Evolutionary conservation across 768 basidiomycete genomes (phyloP).

Genomic region (Fomitopsis pulvina): DNA sequence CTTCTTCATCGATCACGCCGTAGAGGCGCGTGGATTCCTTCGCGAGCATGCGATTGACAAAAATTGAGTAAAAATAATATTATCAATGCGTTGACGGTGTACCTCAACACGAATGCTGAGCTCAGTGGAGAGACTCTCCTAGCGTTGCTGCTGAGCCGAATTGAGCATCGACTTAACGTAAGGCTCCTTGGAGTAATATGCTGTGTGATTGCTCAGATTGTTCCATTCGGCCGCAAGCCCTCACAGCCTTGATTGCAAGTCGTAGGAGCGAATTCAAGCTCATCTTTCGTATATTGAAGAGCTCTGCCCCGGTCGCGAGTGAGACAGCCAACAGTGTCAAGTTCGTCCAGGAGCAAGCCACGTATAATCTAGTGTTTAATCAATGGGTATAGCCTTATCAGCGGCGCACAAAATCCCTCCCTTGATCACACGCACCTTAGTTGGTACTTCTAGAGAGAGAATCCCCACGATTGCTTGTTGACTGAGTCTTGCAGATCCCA

Average conservation of each 20-base stretch:
- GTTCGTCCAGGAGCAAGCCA: conserved; percentile 5
- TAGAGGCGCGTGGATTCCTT: conserved; percentile 8
- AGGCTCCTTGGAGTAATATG: conserved; percentile 7
- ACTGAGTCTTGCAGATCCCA: conserved; percentile 10
- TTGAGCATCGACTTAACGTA: conserved; percentile 2
- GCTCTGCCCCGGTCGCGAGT: conserved; percentile 6
- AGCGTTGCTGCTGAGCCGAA: conserved; percentile 5
- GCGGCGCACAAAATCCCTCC: too few relatives aligned
- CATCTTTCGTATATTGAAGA: conserved; percentile 5
- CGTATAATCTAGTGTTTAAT: neutral
- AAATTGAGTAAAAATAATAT: neutral
- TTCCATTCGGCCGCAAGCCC: too few relatives aligned
- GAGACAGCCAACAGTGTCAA: conserved; percentile 7
- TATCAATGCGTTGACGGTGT: neutral
- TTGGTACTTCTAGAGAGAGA: conserved; percentile 3
- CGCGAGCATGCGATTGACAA: too few relatives aligned
- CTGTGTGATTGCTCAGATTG: too few relatives aligned
- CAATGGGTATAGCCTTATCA: too few relatives aligned
- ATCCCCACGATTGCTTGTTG: conserved; percentile 6
- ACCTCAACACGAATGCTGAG: conserved; percentile 7
- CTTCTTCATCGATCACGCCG: conserved; percentile 11
- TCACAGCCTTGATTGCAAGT: neutral
- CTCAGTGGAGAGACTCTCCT: conserved; percentile 4
- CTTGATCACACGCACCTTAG: neutral
- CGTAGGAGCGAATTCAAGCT: conserved; percentile 7